phyloP scores from a whole-genome alignment of 352 stramenopile species.

The Phytophthora idaei region DNA sequence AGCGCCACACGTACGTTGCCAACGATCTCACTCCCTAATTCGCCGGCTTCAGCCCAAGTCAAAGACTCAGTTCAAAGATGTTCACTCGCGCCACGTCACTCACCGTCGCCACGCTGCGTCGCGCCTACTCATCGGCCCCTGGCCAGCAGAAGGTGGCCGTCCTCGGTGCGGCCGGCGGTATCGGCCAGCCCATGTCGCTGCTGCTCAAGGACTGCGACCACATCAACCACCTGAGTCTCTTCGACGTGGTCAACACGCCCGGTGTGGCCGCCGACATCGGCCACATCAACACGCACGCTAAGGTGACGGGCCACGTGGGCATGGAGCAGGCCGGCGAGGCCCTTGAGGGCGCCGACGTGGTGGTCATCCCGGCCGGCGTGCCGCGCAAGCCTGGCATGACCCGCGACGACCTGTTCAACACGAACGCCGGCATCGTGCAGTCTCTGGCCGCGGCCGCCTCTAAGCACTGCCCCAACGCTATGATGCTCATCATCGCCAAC shows the following conservation, averaged over 20 bases:
- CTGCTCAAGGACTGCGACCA: constrained; percentile 97
- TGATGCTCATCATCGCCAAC: constrained; percentile 98
- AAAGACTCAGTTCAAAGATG: constrained; percentile 11
- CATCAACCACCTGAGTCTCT: constrained; percentile 96
- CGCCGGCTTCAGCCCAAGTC: constrained; percentile 18
- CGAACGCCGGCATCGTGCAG: constrained; percentile 97
- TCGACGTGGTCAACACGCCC: constrained; percentile 98
- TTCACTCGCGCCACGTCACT: constrained; percentile 24
- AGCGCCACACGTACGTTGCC: constrained; percentile 24
- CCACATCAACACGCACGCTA: constrained; percentile 91
- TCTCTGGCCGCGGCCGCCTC: constrained; percentile 94
- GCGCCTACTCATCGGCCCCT: constrained; percentile 62
- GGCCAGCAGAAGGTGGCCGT: constrained; percentile 84
- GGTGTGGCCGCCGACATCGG: constrained; percentile 97
- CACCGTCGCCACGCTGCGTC: constrained; percentile 31
- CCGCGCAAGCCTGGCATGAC: constrained; percentile 99
- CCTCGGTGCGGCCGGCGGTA: constrained; percentile 96
- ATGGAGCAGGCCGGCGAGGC: constrained; percentile 82
- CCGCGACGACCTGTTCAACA: constrained; percentile 96
- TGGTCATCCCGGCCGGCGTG: constrained; percentile 99
- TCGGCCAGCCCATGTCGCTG: constrained; percentile 98
- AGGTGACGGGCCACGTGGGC: constrained; percentile 71
- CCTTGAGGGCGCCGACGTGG: constrained; percentile 91
- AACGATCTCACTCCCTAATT: constrained; percentile 26
- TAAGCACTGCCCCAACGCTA: constrained; percentile 96